These are phyloP conservation scores for Veloboletus limbatus DNA, from an alignment of 1,284 basidiomycete species.

Conservation along the genomic window DNA sequence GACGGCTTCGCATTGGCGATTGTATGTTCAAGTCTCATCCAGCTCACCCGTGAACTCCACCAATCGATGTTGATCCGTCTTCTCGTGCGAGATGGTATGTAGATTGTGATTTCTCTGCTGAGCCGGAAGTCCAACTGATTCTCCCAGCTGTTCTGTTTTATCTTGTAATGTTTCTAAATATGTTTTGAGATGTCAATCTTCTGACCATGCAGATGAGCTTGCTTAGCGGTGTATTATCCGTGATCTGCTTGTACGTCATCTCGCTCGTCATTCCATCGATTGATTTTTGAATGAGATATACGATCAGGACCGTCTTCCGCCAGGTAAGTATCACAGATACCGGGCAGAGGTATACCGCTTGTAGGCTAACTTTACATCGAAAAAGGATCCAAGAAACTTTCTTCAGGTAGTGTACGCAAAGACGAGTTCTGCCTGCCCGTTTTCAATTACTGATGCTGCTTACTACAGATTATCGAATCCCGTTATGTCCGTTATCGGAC, in stretches of 20 bases:
- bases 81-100: background rate
- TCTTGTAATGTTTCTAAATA: background rate
- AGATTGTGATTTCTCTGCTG: background rate
- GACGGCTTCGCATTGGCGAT: background rate
- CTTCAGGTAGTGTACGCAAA: background rate
- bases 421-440: too few relatives aligned
- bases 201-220: background rate
- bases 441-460: background rate
- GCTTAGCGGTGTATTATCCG: background rate
- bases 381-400: slow-evolving; percentile 9
- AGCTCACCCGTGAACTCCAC: background rate
- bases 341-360: background rate
- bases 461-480: background rate
- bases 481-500: slow-evolving; percentile 8
- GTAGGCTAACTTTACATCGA: background rate
- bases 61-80: background rate
- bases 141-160: background rate
- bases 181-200: background rate
- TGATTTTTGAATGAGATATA: background rate
- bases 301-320: background rate
- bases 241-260: background rate
- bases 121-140: background rate
- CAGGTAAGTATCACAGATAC: background rate
- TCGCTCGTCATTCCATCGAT: background rate
- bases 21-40: background rate